A percentile compares a stretch with the other conserved stretches of the same genome.
phyloP scores from a whole-genome alignment of 768 basidiomycete species.

The Boletus vinaceobasis region DNA sequence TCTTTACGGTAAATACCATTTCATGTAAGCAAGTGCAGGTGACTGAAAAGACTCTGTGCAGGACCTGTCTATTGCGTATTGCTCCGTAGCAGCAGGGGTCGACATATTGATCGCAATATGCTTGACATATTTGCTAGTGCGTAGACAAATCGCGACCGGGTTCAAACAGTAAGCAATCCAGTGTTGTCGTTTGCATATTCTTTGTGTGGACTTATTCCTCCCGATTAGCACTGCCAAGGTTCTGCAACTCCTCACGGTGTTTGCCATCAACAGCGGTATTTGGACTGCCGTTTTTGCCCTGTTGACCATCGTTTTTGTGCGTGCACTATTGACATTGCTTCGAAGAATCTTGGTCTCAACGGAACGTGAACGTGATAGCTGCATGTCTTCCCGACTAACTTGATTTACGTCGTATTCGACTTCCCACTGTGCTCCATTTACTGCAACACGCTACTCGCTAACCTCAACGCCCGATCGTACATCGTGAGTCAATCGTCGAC shows the following conservation, averaged over 20 bases:
- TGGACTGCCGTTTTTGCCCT: constrained; percentile 1
- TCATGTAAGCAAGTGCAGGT: background rate
- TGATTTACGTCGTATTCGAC: no score
- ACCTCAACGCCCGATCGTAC: no score
- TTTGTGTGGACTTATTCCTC: background rate
- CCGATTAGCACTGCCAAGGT: background rate
- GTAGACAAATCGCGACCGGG: background rate
- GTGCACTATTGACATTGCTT: background rate
- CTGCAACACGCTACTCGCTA: no score
- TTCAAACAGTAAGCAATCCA: background rate
- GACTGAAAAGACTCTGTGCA: background rate
- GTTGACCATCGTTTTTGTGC: background rate
- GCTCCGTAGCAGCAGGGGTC: background rate
- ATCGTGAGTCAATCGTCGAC: no score
- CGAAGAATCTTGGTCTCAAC: background rate
- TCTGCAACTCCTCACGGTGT: constrained; percentile 3
- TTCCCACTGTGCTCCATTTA: no score
- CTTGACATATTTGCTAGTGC: constrained; percentile 1
- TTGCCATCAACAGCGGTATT: constrained; percentile 1
- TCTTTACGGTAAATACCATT: background rate
- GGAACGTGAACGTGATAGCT: background rate
- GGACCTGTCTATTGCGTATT: constrained; percentile 1
- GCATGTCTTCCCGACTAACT: no score
- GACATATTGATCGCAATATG: background rate
- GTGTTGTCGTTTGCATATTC: background rate